A percentile compares a stretch with the other conserved stretches of the same genome.
Conservation (phyloP, 805 yeast species). For the Scheffersomyces ergatensis region DNA sequence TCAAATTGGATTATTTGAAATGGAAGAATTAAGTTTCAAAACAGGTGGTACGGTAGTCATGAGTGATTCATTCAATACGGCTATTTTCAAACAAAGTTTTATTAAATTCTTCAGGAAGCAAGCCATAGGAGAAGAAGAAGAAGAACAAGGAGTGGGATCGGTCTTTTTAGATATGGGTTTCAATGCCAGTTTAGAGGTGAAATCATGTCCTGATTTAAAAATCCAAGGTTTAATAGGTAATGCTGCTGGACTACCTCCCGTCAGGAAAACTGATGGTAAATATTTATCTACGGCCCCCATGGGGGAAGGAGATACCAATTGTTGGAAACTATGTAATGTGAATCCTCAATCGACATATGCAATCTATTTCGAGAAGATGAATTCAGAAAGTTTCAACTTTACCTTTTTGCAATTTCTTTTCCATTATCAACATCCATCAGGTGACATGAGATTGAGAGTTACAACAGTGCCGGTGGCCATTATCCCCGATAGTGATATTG, state of each 20-base stretch:
- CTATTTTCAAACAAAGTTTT: constrained; percentile 67
- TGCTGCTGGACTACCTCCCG: constrained; percentile 45
- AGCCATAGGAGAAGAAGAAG: no score
- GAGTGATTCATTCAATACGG: constrained; percentile 64
- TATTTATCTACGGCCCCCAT: constrained; percentile 25
- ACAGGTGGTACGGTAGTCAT: constrained; percentile 66
- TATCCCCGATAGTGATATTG: constrained; percentile 35
- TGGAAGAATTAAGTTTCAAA: constrained; percentile 54
- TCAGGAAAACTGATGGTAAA: constrained; percentile 19
- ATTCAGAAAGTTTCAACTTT: constrained; percentile 23
- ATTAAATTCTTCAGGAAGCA: constrained; percentile 46
- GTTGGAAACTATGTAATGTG: constrained; percentile 59
- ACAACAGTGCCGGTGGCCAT: constrained; percentile 54
- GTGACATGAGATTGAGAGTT: constrained; percentile 56
- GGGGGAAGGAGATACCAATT: constrained; percentile 53
- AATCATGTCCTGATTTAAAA: constrained; percentile 47
- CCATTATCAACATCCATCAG: constrained; percentile 61
- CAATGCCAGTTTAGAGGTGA: constrained; percentile 60
- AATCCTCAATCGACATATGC: constrained; percentile 60
- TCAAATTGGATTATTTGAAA: constrained; percentile 66
- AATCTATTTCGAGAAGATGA: constrained; percentile 51
- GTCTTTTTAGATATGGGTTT: constrained; percentile 50
- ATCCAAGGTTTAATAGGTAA: constrained; percentile 64
- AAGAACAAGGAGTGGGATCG: constrained; percentile 14
- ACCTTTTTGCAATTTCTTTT: constrained; percentile 52